Percentiles rank a stretch among this genome's conserved stretches.
These are phyloP conservation scores for Oryza glaberrima DNA, from an alignment of 176 grass and related monocot genomes.

Conservation along the genomic window DNA sequence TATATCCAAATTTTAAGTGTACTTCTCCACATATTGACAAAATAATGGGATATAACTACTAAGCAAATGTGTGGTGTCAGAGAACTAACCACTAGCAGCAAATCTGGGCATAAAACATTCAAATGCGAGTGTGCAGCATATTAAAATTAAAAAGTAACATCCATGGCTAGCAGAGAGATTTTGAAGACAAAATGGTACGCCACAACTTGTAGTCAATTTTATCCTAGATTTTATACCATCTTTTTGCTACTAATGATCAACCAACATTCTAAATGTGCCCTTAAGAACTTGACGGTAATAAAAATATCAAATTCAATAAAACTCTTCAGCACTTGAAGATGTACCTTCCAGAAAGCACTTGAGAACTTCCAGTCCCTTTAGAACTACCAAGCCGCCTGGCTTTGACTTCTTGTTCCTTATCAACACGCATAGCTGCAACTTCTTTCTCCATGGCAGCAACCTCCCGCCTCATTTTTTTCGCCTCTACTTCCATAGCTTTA, in stretches of 20 bases:
- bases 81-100: constrained; percentile 1
- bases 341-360: constrained; percentile 78
- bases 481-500: constrained; percentile 99
- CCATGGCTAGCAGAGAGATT: background rate
- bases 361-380: constrained; percentile 68
- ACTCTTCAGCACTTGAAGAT: constrained; percentile 14
- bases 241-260: constrained; percentile 30
- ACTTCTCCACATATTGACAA: background rate
- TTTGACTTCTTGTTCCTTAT: constrained; percentile 94
- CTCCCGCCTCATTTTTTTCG: constrained; percentile 98
- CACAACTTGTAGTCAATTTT: constrained; percentile 12
- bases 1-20: background rate
- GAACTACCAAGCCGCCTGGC: constrained; percentile 68
- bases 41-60: background rate
- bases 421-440: constrained; percentile 85
- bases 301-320: background rate
- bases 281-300: background rate
- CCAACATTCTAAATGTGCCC: constrained; percentile 22
- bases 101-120: background rate
- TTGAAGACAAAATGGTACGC: background rate
- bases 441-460: constrained; percentile 98
- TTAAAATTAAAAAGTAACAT: constrained; percentile 22
- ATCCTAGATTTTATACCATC: constrained; percentile 6
- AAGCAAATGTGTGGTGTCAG: background rate
- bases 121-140: background rate